Evolutionary conservation across 2,329 filamentous ascomycete species (phyloP).

Genomic region (Sclerotinia nivalis): DNA sequence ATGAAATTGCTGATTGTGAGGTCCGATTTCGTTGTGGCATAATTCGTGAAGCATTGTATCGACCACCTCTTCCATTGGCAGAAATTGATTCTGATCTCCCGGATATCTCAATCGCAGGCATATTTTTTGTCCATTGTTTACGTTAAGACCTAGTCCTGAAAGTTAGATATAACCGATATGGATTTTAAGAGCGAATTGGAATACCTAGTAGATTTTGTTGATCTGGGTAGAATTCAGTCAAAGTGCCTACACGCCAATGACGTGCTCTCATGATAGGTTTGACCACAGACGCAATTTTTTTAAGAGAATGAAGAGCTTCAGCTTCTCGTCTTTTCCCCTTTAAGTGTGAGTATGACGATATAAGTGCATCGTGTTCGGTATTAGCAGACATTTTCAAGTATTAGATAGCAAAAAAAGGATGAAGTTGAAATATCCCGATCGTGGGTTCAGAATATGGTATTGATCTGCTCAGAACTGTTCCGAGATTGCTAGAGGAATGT

Average conservation of each 20-base stretch:
- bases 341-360: constrained; percentile 55
- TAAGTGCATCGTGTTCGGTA: constrained; percentile 47
- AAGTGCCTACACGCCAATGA: constrained; percentile 73
- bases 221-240: constrained; percentile 83
- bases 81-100: constrained; percentile 71
- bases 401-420: background rate
- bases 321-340: constrained; percentile 49
- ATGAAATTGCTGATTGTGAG: constrained; percentile 81
- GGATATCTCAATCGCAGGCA: constrained; percentile 79
- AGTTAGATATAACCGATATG: background rate
- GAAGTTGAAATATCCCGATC: background rate
- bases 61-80: constrained; percentile 75
- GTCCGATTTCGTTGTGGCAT: constrained; percentile 81
- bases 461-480: background rate
- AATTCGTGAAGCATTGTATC: constrained; percentile 96
- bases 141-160: constrained; percentile 65
- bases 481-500: background rate
- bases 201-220: constrained; percentile 71
- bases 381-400: constrained; percentile 6
- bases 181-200: constrained; percentile 25
- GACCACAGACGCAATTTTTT: constrained; percentile 81
- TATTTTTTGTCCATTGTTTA: constrained; percentile 75
- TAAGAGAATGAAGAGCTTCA: constrained; percentile 62
- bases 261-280: constrained; percentile 93
- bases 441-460: background rate